Conservation (phyloP, 75 land plant genomes). For the Gnetum montanum region DNA sequence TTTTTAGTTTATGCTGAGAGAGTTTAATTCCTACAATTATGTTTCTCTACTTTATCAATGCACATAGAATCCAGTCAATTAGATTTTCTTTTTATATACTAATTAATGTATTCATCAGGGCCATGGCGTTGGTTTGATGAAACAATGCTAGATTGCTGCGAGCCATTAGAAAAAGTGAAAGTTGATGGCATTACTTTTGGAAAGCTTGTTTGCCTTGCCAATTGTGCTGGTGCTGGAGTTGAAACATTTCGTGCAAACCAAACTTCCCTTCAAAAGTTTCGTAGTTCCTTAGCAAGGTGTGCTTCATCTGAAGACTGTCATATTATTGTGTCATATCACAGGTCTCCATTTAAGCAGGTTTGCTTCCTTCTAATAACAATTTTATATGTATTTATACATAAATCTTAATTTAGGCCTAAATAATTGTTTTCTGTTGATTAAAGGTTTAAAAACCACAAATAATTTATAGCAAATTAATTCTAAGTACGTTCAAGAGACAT, state of each 20-base stretch:
- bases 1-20: neutral
- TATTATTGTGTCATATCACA: conserved; percentile 74
- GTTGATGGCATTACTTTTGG: conserved; percentile 67
- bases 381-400: too few relatives aligned
- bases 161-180: conserved; percentile 72
- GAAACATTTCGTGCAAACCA: conserved; percentile 51
- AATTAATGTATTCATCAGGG: too few relatives aligned
- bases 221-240: conserved; percentile 76
- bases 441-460: too few relatives aligned
- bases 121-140: conserved; percentile 99
- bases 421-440: too few relatives aligned
- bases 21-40: neutral
- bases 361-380: conserved; percentile 2
- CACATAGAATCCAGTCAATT: too few relatives aligned
- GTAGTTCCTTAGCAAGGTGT: conserved; percentile 38
- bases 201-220: conserved; percentile 67
- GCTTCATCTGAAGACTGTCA: conserved; percentile 68
- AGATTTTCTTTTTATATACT: too few relatives aligned
- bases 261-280: conserved; percentile 54
- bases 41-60: neutral
- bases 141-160: conserved; percentile 87
- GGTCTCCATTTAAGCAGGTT: conserved; percentile 66
- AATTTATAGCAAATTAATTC: too few relatives aligned
- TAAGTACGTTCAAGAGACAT: too few relatives aligned
- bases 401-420: too few relatives aligned